phyloP scores from a whole-genome alignment of 345 rosid species.

The Lenwebbia sp. region DNA sequence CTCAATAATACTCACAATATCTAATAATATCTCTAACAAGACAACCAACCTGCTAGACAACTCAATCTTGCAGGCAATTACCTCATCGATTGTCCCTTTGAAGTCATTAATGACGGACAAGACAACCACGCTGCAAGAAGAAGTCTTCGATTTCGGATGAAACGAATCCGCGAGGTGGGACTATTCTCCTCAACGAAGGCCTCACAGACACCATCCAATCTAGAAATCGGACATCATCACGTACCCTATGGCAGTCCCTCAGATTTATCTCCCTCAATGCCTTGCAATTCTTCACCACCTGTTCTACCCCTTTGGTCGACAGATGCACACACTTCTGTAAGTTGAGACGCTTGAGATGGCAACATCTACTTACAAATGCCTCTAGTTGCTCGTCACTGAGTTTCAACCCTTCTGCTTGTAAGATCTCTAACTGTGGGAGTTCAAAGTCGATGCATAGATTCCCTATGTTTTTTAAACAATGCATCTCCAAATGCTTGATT shows the following conservation, averaged over 20 bases:
- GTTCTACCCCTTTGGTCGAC: too few species aligned
- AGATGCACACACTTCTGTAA: too few species aligned
- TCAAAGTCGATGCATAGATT: slow-evolving; percentile 27
- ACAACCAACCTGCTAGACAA: too few species aligned
- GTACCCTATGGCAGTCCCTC: too few species aligned
- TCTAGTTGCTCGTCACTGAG: slow-evolving; percentile 28
- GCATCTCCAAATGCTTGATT: slow-evolving; percentile 33
- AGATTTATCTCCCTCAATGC: too few species aligned
- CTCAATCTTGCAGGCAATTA: not conserved
- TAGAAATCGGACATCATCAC: too few species aligned
- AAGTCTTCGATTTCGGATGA: slow-evolving; percentile 23
- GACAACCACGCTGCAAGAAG: slow-evolving; percentile 56
- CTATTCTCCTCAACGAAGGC: slow-evolving; percentile 53
- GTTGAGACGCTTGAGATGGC: too few species aligned
- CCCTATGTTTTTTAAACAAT: slow-evolving; percentile 20
- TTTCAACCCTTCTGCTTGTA: slow-evolving; percentile 29
- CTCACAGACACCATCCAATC: slow-evolving; percentile 37
- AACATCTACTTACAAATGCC: too few species aligned
- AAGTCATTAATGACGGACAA: slow-evolving; percentile 9
- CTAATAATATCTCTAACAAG: too few species aligned
- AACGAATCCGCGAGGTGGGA: slow-evolving; percentile 19
- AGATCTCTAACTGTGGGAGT: slow-evolving; percentile 42
- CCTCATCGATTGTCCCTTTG: not conserved
- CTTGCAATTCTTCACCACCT: too few species aligned
- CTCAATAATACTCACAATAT: too few species aligned